Percentiles rank a stretch among this genome's conserved stretches.
Evolutionary conservation across 1,284 basidiomycete genomes (phyloP).

Genomic region (Caloboletus firmus): DNA sequence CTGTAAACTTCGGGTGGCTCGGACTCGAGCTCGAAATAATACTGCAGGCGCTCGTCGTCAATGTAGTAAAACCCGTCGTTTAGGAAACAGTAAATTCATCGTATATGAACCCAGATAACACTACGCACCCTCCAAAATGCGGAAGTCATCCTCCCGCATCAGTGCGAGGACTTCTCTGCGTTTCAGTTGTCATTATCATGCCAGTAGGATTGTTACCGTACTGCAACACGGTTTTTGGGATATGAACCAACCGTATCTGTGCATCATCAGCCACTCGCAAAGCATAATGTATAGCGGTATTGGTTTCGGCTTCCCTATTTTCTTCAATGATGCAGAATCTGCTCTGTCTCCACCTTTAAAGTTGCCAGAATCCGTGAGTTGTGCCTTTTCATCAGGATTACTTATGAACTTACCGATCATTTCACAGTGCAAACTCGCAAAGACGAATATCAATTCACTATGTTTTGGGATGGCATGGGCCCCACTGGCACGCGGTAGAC

Average conservation of each 20-base stretch:
- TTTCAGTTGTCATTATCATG: conserved; percentile 68
- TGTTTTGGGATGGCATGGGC: conserved; percentile 5
- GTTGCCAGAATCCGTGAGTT: not conserved
- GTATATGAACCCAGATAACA: not conserved
- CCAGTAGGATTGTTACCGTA: conserved; percentile 81
- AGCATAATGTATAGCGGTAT: conserved; percentile 81
- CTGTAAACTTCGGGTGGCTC: conserved; percentile 59
- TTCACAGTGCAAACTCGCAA: conserved; percentile 54
- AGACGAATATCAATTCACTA: conserved; percentile 62
- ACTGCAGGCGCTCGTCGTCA: conserved; percentile 56
- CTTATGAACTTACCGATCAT: conserved; percentile 51
- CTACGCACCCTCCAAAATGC: conserved; percentile 72
- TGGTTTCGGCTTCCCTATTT: conserved; percentile 66
- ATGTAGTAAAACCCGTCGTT: conserved; percentile 73
- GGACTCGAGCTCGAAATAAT: conserved; percentile 74
- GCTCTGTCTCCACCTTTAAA: conserved; percentile 79
- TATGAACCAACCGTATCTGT: not conserved
- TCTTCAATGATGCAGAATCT: conserved; percentile 56
- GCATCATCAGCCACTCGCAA: conserved; percentile 42
- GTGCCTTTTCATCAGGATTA: not conserved
- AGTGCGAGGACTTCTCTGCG: conserved; percentile 73
- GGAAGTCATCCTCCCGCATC: conserved; percentile 68
- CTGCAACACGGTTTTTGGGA: conserved; percentile 35
- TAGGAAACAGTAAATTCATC: conserved; percentile 20
- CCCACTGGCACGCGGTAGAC: not conserved